Evolutionary conservation across 768 basidiomycete species (phyloP).

Genomic region (Erythrobasidium yunnanense): DNA sequence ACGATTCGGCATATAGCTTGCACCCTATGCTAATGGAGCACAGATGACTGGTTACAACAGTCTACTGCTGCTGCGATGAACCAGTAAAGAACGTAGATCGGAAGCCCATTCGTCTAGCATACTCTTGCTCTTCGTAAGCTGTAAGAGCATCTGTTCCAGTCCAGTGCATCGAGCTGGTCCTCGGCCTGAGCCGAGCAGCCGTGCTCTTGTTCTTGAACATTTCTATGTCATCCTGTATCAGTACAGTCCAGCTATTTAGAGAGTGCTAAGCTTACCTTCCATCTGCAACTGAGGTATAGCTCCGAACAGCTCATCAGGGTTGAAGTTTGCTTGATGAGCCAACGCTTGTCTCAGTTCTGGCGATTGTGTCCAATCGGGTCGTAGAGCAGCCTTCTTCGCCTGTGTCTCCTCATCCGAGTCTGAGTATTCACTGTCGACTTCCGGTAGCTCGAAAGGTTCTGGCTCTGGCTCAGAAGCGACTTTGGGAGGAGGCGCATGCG

Average conservation of each 20-base stretch:
- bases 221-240: constrained; percentile 44
- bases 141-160: constrained; percentile 80
- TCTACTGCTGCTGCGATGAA: background rate
- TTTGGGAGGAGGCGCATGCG: background rate
- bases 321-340: constrained; percentile 64
- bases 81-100: too few species aligned
- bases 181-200: constrained; percentile 66
- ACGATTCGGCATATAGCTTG: too few species aligned
- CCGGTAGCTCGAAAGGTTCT: constrained; percentile 62
- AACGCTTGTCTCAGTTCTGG: constrained; percentile 71
- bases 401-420: constrained; percentile 86
- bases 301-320: constrained; percentile 70
- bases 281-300: constrained; percentile 71
- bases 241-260: background rate
- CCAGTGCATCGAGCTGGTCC: constrained; percentile 95
- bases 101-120: constrained; percentile 80
- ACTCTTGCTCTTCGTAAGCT: constrained; percentile 69
- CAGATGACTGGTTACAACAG: background rate
- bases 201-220: constrained; percentile 59
- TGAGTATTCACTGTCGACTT: constrained; percentile 93
- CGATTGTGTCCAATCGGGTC: constrained; percentile 83
- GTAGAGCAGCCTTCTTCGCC: constrained; percentile 54
- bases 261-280: constrained; percentile 47
- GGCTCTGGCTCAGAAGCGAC: constrained; percentile 15
- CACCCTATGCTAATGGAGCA: too few species aligned